Conservation (phyloP, 2,329 filamentous ascomycete species). For the Cyphellophora europaea region DNA sequence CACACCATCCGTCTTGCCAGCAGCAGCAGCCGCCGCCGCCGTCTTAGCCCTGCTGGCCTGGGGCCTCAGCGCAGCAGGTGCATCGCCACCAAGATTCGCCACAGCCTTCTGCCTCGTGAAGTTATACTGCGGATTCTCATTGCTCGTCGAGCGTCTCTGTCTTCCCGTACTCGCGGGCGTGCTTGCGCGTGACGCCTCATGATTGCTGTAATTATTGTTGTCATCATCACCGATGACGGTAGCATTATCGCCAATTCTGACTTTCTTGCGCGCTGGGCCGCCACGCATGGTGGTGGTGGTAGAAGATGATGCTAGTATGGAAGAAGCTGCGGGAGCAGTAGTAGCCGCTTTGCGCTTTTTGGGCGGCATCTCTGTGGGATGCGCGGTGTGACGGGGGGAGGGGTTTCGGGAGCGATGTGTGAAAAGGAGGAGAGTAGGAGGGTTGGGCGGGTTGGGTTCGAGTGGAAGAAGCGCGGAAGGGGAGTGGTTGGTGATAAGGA, state of each 20-base stretch:
- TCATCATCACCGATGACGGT: background rate
- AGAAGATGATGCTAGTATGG: background rate
- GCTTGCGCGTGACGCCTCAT: conserved; percentile 3
- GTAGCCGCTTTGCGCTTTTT: conserved; percentile 11
- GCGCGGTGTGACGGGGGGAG: background rate
- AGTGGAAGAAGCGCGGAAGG: too few species aligned
- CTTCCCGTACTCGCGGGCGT: conserved; percentile 6
- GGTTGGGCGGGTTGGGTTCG: too few species aligned
- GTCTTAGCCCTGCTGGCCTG: conserved; percentile 4
- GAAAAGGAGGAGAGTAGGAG: too few species aligned
- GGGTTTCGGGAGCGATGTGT: background rate
- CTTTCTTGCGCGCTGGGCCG: conserved; percentile 10
- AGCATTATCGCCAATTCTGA: conserved; percentile 9
- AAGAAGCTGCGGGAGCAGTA: conserved; percentile 1
- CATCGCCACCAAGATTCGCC: conserved; percentile 5
- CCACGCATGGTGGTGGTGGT: too few species aligned
- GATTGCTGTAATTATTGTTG: conserved; percentile 3
- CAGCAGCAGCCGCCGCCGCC: background rate
- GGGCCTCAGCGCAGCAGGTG: background rate
- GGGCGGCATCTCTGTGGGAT: conserved; percentile 4
- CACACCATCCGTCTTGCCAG: conserved; percentile 1
- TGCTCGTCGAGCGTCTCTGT: conserved; percentile 11
- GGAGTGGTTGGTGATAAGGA: too few species aligned
- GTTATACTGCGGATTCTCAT: conserved; percentile 13
- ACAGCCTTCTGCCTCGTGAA: conserved; percentile 4